Percentiles rank a stretch among this genome's conserved stretches.
Conservation (phyloP, 2,329 filamentous ascomycete species). For the Scorias spongiosa region DNA sequence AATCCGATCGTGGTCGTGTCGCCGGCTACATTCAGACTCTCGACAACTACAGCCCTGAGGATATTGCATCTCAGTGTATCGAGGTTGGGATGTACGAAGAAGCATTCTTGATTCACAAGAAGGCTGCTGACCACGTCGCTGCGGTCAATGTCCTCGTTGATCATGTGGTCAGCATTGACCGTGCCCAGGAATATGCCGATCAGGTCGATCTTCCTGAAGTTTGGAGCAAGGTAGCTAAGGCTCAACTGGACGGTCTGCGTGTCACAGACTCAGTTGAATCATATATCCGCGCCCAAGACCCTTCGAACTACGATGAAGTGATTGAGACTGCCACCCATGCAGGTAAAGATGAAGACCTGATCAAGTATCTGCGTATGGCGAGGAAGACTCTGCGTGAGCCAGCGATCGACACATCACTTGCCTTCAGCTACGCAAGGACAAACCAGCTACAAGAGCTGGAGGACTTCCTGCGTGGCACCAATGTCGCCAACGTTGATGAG, state of each 20-base stretch:
- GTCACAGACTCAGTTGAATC: constrained; percentile 88
- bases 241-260: constrained; percentile 87
- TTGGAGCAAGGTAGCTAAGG: constrained; percentile 97
- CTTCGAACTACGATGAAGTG: constrained; percentile 85
- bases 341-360: constrained; percentile 92
- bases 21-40: constrained; percentile 94
- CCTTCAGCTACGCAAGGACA: constrained; percentile 83
- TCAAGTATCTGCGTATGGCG: constrained; percentile 94
- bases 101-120: constrained; percentile 97
- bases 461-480: constrained; percentile 84
- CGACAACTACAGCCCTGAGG: constrained; percentile 75
- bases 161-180: constrained; percentile 93
- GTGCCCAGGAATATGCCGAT: constrained; percentile 89
- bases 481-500: constrained; percentile 89
- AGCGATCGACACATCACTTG: constrained; percentile 80
- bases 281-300: constrained; percentile 88
- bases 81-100: constrained; percentile 92
- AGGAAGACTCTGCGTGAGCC: constrained; percentile 93
- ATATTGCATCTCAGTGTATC: constrained; percentile 86
- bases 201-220: constrained; percentile 87
- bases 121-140: constrained; percentile 74
- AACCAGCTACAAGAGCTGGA: constrained; percentile 87
- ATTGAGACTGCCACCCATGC: constrained; percentile 92
- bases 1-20: constrained; percentile 85
- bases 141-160: constrained; percentile 89